Evolutionary conservation across 345 rosid genomes (phyloP).

Genomic region (Populus simonii): DNA sequence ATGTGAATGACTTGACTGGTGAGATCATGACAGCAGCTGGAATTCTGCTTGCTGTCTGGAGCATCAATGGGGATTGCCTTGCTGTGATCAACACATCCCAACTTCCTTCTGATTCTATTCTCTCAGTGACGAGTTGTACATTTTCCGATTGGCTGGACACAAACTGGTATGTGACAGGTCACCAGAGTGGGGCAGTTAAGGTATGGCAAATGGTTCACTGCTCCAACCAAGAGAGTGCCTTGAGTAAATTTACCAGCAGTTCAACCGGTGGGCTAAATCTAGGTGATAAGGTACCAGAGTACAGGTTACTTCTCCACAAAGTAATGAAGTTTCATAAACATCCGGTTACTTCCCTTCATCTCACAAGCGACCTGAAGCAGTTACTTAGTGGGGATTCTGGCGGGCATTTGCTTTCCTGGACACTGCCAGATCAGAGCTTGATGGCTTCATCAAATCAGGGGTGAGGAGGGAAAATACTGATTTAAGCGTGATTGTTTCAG

Average conservation of each 20-base stretch:
- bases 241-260: conserved; percentile 44
- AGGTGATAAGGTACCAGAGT: conserved; percentile 66
- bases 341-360: conserved; percentile 81
- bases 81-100: conserved; percentile 88
- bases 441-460: conserved; percentile 60
- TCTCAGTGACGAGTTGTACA: conserved; percentile 78
- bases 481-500: conserved; percentile 17
- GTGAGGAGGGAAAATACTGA: conserved; percentile 15
- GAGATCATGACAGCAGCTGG: conserved; percentile 98
- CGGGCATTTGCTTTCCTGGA: conserved; percentile 94
- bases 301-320: conserved; percentile 75
- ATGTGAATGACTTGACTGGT: conserved; percentile 87
- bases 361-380: conserved; percentile 83
- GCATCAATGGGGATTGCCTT: conserved; percentile 96
- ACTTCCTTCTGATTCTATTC: conserved; percentile 88
- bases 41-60: conserved; percentile 92
- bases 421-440: conserved; percentile 75
- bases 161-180: conserved; percentile 94
- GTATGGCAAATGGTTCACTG: conserved; percentile 93
- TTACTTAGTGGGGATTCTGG: conserved; percentile 85
- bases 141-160: conserved; percentile 92
- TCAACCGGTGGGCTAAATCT: conserved; percentile 54
- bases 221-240: conserved; percentile 49
- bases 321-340: conserved; percentile 83
- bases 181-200: conserved; percentile 97